Evolutionary conservation across 129 eudicot genomes (phyloP).

Genomic region (Lactuca sativa): DNA sequence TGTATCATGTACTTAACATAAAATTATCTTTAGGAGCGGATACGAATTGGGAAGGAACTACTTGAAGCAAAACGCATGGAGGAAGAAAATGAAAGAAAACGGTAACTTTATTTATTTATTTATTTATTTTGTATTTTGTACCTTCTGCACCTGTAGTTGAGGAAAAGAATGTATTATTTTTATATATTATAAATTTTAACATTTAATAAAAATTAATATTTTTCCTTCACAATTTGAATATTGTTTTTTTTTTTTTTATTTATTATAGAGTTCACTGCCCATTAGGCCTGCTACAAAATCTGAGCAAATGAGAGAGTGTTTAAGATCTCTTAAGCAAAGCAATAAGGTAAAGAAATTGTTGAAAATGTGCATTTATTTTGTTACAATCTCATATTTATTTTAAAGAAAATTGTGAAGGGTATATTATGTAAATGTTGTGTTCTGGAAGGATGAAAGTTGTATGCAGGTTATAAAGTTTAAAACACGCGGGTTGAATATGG

Average conservation of each 20-base stretch:
- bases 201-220: neutral
- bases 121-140: constrained; percentile 13
- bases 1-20: neutral
- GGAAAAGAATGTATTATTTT: constrained; percentile 73
- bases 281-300: constrained; percentile 85
- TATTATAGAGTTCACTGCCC: constrained; percentile 67
- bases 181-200: constrained; percentile 1
- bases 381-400: too few species aligned
- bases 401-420: too few species aligned
- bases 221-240: constrained; percentile 1
- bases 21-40: constrained; percentile 62
- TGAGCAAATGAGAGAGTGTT: constrained; percentile 93
- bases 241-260: neutral
- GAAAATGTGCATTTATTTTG: too few species aligned
- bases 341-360: constrained; percentile 70
- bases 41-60: constrained; percentile 78
- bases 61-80: constrained; percentile 94
- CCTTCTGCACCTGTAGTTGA: constrained; percentile 79
- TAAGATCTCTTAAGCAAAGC: constrained; percentile 73
- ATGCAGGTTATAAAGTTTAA: too few species aligned
- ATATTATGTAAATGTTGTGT: too few species aligned
- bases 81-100: constrained; percentile 96
- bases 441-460: too few species aligned
- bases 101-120: constrained; percentile 37
- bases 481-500: too few species aligned